A percentile compares a stretch with the other conserved stretches of the same genome.
phyloP scores from a whole-genome alignment of 306 rosid species.

The Pyrus betulifolia region DNA sequence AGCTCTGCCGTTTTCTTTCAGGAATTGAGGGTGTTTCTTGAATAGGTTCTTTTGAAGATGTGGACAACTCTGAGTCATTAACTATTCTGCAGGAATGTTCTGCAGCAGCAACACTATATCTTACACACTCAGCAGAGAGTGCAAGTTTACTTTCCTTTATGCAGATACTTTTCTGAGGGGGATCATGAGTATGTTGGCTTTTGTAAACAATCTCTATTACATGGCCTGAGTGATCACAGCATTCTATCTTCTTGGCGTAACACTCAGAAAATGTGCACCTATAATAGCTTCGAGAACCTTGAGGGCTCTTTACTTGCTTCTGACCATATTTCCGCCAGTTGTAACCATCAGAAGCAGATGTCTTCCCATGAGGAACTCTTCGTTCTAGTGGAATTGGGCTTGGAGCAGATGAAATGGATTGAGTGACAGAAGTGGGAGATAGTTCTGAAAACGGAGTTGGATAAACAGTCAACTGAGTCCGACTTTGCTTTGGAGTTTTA shows the following conservation, averaged over 20 bases:
- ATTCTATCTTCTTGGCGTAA: slow-evolving; percentile 79
- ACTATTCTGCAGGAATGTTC: slow-evolving; percentile 30
- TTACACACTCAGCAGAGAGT: slow-evolving; percentile 35
- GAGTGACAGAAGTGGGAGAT: slow-evolving; percentile 76
- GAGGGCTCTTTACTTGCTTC: slow-evolving; percentile 96
- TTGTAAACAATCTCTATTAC: slow-evolving; percentile 60
- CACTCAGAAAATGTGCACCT: slow-evolving; percentile 75
- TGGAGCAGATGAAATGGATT: slow-evolving; percentile 49
- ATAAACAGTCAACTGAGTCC: slow-evolving; percentile 30
- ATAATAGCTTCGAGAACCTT: slow-evolving; percentile 90
- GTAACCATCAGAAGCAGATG: slow-evolving; percentile 81
- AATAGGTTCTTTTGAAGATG: slow-evolving; percentile 42
- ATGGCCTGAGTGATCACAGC: slow-evolving; percentile 56
- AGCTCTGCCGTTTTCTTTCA: slow-evolving; percentile 49
- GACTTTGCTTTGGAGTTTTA: slow-evolving; percentile 37
- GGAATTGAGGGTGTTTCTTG: slow-evolving; percentile 34
- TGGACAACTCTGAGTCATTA: slow-evolving; percentile 47
- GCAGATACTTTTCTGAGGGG: slow-evolving; percentile 51
- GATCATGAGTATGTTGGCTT: slow-evolving; percentile 79
- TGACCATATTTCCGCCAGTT: slow-evolving; percentile 99
- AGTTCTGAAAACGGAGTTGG: slow-evolving; percentile 37
- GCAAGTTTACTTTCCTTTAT: slow-evolving; percentile 41
- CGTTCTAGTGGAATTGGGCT: slow-evolving; percentile 37
- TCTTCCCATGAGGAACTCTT: slow-evolving; percentile 41
- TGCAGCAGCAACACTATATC: slow-evolving; percentile 22